Percentiles rank a stretch among this genome's conserved stretches.
Conservation (phyloP, 2,329 filamentous ascomycete species). For the Pyricularia sp. region DNA sequence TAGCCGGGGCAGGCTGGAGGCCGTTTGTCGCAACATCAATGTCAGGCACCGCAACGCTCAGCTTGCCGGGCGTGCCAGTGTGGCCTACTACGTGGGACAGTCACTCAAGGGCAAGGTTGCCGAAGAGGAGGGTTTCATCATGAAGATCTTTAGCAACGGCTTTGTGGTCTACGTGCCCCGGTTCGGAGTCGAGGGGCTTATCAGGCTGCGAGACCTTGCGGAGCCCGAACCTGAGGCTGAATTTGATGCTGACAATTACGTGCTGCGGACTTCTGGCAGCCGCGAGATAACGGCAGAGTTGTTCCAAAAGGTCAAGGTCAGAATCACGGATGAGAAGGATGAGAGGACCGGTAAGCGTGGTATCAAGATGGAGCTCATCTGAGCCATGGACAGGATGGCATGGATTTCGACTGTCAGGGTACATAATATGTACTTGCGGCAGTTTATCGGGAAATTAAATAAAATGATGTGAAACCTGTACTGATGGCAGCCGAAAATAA, state of each 20-base stretch:
- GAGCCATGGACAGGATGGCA: not conserved
- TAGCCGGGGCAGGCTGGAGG: constrained; percentile 74
- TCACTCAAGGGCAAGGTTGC: constrained; percentile 66
- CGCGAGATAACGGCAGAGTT: constrained; percentile 55
- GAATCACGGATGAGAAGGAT: constrained; percentile 86
- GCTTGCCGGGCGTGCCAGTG: constrained; percentile 81
- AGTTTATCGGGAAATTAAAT: not conserved
- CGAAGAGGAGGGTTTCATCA: constrained; percentile 87
- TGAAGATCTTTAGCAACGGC: constrained; percentile 95
- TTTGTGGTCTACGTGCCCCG: constrained; percentile 92
- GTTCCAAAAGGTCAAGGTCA: constrained; percentile 83
- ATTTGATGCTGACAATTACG: constrained; percentile 80
- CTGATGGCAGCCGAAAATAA: not conserved
- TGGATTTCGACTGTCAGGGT: not conserved
- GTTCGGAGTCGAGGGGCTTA: constrained; percentile 89
- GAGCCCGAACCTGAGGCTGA: constrained; percentile 64
- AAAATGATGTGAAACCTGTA: not conserved
- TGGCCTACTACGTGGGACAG: constrained; percentile 97
- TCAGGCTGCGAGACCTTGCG: constrained; percentile 72
- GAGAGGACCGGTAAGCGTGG: constrained; percentile 92
- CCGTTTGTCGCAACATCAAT: constrained; percentile 97
- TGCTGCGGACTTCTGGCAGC: constrained; percentile 47
- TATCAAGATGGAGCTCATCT: constrained; percentile 59
- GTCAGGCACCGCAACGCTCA: constrained; percentile 94
- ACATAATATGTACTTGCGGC: not conserved